phyloP scores from a whole-genome alignment of 352 stramenopile species.

The Saprolegnia diclina region DNA sequence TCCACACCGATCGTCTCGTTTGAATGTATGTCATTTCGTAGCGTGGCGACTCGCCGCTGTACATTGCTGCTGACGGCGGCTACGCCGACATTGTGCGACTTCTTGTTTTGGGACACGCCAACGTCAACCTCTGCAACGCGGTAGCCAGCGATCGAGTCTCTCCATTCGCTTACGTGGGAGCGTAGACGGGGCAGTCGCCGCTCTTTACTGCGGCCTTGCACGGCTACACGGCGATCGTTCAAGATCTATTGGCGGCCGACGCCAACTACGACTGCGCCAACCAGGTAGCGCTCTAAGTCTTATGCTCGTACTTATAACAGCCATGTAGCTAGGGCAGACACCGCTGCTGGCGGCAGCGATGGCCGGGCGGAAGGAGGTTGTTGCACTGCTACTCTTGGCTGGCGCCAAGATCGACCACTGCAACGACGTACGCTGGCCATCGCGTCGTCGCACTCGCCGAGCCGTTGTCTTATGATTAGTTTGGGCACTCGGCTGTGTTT shows the following conservation, averaged over 20 bases:
- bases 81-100: slow-evolving; percentile 8
- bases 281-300: background rate
- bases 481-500: background rate
- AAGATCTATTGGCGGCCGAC: background rate
- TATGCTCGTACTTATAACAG: no score
- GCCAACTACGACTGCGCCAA: background rate
- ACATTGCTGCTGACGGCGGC: background rate
- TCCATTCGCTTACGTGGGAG: background rate
- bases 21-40: background rate
- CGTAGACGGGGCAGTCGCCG: background rate
- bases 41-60: background rate
- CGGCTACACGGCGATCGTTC: background rate
- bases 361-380: background rate
- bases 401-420: background rate
- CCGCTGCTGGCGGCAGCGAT: background rate
- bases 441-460: no score
- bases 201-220: background rate
- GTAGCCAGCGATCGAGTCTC: background rate
- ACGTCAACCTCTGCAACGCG: background rate
- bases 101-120: background rate
- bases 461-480: no score
- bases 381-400: background rate
- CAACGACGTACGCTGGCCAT: background rate
- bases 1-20: no score
- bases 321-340: background rate